Evolutionary conservation across 768 basidiomycete species (phyloP).

Genomic region (Hebeloma cylindrosporum): DNA sequence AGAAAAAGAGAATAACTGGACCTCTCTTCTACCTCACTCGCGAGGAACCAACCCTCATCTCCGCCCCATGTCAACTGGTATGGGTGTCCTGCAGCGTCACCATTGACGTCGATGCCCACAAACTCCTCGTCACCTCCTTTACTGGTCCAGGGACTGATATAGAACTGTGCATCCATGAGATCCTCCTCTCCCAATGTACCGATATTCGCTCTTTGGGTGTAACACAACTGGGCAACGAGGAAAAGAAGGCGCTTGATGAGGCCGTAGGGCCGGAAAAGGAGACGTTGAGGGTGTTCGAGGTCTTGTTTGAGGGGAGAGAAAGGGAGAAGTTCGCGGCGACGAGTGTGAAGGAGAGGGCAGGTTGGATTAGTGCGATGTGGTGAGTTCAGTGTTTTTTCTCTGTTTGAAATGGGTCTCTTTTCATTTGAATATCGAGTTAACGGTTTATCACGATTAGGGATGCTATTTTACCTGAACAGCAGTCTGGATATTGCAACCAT

Average conservation of each 20-base stretch:
- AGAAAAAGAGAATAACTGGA: conserved; percentile 29
- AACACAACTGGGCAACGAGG: conserved; percentile 42
- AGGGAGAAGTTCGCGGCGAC: conserved; percentile 63
- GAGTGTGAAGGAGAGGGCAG: conserved; percentile 62
- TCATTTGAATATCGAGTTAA: neutral
- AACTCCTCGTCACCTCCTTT: conserved; percentile 50
- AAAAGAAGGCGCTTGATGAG: conserved; percentile 38
- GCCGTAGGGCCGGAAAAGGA: conserved; percentile 32
- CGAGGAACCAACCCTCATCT: conserved; percentile 16
- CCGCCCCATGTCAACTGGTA: conserved; percentile 31
- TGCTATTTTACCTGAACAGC: conserved; percentile 41
- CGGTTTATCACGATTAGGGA: conserved; percentile 50
- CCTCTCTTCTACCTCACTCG: conserved; percentile 51
- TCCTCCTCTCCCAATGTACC: conserved; percentile 52
- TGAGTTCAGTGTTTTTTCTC: conserved; percentile 29
- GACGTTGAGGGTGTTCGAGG: conserved; percentile 59
- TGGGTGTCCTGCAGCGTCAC: conserved; percentile 51
- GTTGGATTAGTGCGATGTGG: conserved; percentile 79
- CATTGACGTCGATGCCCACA: conserved; percentile 24
- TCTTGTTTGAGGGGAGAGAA: conserved; percentile 53
- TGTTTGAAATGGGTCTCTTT: too few species aligned
- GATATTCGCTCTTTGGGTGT: conserved; percentile 61
- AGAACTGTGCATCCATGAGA: conserved; percentile 40
- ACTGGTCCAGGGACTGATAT: conserved; percentile 35
- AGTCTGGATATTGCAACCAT: neutral